Base-by-base conservation (phyloP, 352 stramenopile genomes). In the Phytopythium boreale region DNA sequence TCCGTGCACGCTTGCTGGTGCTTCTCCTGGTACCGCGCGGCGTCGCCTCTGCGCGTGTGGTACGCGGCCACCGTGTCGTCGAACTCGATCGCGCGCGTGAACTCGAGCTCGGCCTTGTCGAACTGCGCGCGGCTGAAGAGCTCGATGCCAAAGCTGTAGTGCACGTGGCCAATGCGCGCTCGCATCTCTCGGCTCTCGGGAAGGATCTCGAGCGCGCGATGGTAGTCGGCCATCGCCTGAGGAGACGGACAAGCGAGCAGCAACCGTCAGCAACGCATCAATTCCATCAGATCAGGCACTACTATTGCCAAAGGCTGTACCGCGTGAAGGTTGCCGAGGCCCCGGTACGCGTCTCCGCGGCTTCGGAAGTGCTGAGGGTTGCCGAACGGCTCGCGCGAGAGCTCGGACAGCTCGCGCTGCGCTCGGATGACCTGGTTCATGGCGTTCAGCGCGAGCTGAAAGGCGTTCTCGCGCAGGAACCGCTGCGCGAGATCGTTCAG, bases 141-240 rank as follows among this genome's bases (percentile, higher is more conserved):
- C 34, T 92, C 74, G 31, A 94, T 76, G 20, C 87, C 85, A 59
- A 95, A 92, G 29, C 90, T 78, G 62, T 92, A 95, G 62, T 92
- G 85, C 34, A 95, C 81, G 39, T 93, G 69, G 10, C 79, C 82
- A 6, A 94, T 74, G 12, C 85, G 77, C 11, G 85, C 79, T 29
- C 81, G 70, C 20, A 93, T 75, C 2, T 77, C 76, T n/a, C 67
- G 64, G 44, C 69, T 80, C 15, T 79, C 74, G 1, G 79, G 82
- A 14, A 84, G 63, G 6, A 92, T 39, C 61, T 93, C 82, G 19
- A 90, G 64, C 20, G 83, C 84, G 41, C 81, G 71, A 43, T 92
- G 84, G 27, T 95, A 95, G 61, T 95, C 87, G 15, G 82, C 85
- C 10, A 95, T 67, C 2, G 83, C 87, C 85, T 92, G 51, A 2